Percentiles rank a stretch among this genome's conserved stretches.
These are phyloP conservation scores for Botryotinia narcissicola DNA, from an alignment of 2,329 filamentous ascomycete species.

Conservation along the genomic window DNA sequence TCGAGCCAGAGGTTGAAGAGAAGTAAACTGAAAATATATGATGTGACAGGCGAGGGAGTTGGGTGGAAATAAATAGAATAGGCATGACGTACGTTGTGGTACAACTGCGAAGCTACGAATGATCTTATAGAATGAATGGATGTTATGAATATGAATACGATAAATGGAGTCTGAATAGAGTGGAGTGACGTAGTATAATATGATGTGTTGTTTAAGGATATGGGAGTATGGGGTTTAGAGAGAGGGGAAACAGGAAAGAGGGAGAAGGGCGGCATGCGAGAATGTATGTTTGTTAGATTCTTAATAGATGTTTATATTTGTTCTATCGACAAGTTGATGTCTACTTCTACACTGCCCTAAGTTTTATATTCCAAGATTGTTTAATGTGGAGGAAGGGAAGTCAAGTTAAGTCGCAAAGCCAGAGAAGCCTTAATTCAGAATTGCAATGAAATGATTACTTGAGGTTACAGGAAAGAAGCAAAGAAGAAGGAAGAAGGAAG, in stretches of 20 bases:
- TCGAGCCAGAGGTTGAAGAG: slow-evolving; percentile 34
- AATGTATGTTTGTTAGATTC: neutral
- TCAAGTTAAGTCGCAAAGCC: no score
- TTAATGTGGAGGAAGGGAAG: no score
- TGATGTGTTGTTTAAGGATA: neutral
- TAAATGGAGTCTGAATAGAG: neutral
- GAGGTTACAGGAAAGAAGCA: no score
- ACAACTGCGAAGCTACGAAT: slow-evolving; percentile 6
- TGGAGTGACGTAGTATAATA: neutral
- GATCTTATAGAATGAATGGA: slow-evolving; percentile 17
- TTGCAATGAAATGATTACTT: no score
- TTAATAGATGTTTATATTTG: neutral
- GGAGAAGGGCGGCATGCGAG: neutral
- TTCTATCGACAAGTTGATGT: neutral
- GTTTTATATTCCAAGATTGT: no score
- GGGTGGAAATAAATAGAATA: slow-evolving; percentile 17
- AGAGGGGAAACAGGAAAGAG: neutral
- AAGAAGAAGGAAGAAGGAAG: no score
- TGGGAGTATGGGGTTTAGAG: neutral
- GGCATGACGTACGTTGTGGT: slow-evolving; percentile 2
- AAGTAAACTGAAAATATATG: slow-evolving; percentile 23
- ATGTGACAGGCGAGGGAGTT: neutral
- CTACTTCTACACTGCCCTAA: neutral
- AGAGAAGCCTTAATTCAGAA: no score
- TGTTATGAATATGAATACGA: slow-evolving; percentile 11